These are phyloP conservation scores for Thielaviopsis musarum DNA, from an alignment of 2,329 filamentous ascomycete genomes.

Conservation along the genomic window DNA sequence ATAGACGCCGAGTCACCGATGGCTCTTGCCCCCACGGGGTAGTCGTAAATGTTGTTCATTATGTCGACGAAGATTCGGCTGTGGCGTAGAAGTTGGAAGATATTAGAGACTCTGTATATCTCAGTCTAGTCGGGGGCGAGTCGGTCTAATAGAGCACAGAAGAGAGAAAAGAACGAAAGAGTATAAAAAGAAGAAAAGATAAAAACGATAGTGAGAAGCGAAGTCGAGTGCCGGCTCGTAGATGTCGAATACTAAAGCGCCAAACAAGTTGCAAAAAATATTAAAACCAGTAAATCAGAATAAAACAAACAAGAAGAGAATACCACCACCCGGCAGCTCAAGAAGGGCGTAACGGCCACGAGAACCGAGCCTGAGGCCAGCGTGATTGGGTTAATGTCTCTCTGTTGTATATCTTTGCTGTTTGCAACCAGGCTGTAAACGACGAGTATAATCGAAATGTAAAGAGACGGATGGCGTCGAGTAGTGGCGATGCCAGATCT, in stretches of 20 bases:
- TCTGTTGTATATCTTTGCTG: background rate
- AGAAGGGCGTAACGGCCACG: background rate
- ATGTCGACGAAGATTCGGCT: background rate
- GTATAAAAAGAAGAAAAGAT: background rate
- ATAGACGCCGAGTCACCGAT: background rate
- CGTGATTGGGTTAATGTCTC: background rate
- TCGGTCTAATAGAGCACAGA: background rate
- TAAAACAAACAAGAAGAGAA: constrained; percentile 4
- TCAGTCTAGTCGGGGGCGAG: background rate
- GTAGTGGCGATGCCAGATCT: constrained; percentile 10
- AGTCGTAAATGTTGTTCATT: constrained; percentile 5
- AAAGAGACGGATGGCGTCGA: background rate
- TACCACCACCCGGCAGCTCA: background rate
- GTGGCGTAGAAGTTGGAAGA: background rate
- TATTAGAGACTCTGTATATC: background rate
- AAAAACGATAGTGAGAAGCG: background rate
- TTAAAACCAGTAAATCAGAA: constrained; percentile 1
- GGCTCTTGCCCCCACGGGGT: constrained; percentile 3
- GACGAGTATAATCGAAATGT: background rate
- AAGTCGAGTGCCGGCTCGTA: constrained; percentile 1
- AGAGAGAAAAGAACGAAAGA: background rate
- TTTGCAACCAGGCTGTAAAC: background rate
- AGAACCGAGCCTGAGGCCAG: background rate
- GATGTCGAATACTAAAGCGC: background rate
- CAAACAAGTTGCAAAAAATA: background rate